Evolutionary conservation across 2,329 filamentous ascomycete genomes (phyloP).

Genomic region (Ascochyta clinopodiicola): DNA sequence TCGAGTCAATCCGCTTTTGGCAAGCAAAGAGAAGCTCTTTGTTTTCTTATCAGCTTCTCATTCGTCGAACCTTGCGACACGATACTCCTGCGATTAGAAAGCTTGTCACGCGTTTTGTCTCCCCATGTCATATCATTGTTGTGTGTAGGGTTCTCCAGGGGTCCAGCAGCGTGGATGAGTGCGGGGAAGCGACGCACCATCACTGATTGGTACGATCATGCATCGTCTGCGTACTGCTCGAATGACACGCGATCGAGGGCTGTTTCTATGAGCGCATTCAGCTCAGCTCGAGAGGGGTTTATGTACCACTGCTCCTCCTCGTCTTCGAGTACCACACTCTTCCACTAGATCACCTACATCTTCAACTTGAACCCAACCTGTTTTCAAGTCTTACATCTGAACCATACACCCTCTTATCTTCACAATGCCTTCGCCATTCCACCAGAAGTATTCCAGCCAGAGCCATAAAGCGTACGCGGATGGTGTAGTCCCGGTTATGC

Average conservation of each 20-base stretch:
- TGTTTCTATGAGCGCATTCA: constrained; percentile 9
- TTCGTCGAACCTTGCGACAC: constrained; percentile 14
- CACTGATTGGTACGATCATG: constrained; percentile 46
- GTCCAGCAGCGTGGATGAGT: constrained; percentile 33
- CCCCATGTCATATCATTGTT: constrained; percentile 30
- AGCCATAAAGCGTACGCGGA: constrained; percentile 42
- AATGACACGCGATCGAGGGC: constrained; percentile 32
- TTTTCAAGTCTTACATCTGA: too few species aligned
- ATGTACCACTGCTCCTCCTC: constrained; percentile 13
- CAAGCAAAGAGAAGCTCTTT: not conserved
- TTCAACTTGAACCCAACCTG: not conserved
- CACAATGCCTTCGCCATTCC: constrained; percentile 47
- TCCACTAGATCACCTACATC: not conserved
- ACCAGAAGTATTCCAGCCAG: constrained; percentile 48
- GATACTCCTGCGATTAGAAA: not conserved
- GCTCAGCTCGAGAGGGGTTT: constrained; percentile 28
- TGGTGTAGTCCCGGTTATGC: constrained; percentile 37
- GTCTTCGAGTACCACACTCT: not conserved
- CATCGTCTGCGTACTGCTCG: constrained; percentile 41
- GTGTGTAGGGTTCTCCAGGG: constrained; percentile 29
- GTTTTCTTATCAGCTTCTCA: constrained; percentile 2
- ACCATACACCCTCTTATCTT: not conserved
- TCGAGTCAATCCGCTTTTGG: not conserved
- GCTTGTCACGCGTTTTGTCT: not conserved
- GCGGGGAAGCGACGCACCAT: constrained; percentile 39